Conservation (phyloP, 352 stramenopile species). For the Pythium guiyangense region DNA sequence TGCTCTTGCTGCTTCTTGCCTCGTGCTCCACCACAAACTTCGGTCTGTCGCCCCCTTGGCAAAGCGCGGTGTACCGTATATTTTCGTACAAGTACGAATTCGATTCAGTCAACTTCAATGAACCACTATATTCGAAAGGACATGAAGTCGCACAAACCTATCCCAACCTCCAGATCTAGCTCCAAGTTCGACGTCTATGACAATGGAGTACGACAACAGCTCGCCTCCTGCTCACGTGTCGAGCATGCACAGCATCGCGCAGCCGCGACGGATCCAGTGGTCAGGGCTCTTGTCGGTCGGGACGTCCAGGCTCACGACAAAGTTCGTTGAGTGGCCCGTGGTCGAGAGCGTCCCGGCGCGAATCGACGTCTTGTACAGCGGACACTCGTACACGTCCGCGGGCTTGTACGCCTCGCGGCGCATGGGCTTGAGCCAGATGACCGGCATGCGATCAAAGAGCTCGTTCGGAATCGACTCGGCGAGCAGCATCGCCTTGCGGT, state of each 20-base stretch:
- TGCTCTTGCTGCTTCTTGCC: slow-evolving; percentile 1
- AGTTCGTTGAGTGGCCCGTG: slow-evolving; percentile 93
- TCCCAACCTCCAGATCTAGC: no score
- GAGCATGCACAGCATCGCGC: slow-evolving; percentile 93
- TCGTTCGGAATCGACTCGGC: slow-evolving; percentile 87
- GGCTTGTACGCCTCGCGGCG: slow-evolving; percentile 68
- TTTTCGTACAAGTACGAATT: neutral
- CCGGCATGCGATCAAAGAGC: slow-evolving; percentile 89
- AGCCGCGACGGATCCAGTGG: slow-evolving; percentile 92
- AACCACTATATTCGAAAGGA: no score
- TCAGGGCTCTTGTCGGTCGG: slow-evolving; percentile 78
- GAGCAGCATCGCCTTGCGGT: slow-evolving; percentile 67
- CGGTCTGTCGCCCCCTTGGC: neutral
- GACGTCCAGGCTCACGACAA: slow-evolving; percentile 86
- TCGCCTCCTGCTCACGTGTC: slow-evolving; percentile 64
- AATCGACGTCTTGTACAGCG: slow-evolving; percentile 92
- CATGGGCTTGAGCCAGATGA: slow-evolving; percentile 90
- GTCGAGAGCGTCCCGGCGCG: slow-evolving; percentile 89
- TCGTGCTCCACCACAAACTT: neutral
- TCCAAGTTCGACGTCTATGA: neutral
- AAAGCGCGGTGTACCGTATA: no score
- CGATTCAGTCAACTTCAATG: neutral
- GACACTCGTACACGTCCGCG: slow-evolving; percentile 84
- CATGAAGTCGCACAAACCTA: no score
- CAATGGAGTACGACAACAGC: no score